A percentile compares a stretch with the other conserved stretches of the same genome.
phyloP scores from a whole-genome alignment of 805 yeast genomes.

The Zygosaccharomyces bisporus region DNA sequence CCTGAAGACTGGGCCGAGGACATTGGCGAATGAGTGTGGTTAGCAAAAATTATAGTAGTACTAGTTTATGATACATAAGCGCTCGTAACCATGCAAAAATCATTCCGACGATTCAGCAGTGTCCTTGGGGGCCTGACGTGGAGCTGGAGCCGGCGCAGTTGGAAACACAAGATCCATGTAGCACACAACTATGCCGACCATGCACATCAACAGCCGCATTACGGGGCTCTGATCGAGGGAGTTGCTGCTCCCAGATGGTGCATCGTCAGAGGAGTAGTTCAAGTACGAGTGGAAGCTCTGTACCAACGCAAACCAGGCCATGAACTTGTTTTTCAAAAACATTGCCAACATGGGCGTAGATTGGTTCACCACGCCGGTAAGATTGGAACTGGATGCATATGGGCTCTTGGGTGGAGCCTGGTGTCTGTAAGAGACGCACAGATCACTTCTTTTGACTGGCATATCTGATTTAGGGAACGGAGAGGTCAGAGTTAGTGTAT shows the following conservation, averaged over 20 bases:
- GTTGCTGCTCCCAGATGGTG: constrained; percentile 33
- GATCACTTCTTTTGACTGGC: constrained; percentile 36
- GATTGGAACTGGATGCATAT: constrained; percentile 45
- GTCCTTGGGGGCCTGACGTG: not conserved
- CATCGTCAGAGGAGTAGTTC: constrained; percentile 31
- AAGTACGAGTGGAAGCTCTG: constrained; percentile 41
- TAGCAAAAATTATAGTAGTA: too few species aligned
- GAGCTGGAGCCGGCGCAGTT: constrained; percentile 6
- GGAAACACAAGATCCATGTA: constrained; percentile 53
- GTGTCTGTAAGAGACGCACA: constrained; percentile 42
- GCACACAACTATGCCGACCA: constrained; percentile 48
- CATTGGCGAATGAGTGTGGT: constrained; percentile 47
- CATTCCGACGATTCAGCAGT: not conserved
- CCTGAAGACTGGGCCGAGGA: constrained; percentile 83
- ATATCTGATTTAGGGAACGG: too few species aligned
- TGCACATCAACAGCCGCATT: constrained; percentile 43
- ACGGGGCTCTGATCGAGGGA: constrained; percentile 42
- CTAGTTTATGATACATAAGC: not conserved
- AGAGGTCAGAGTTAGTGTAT: too few species aligned
- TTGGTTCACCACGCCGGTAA: constrained; percentile 40
- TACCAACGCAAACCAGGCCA: constrained; percentile 51
- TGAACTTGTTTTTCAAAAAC: constrained; percentile 48
- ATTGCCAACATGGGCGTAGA: constrained; percentile 67
- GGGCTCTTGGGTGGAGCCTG: constrained; percentile 46
- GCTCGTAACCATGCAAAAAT: not conserved